A percentile compares a stretch with the other conserved stretches of the same genome.
phyloP scores from a whole-genome alignment of 495 filamentous ascomycete genomes.

The Antarctomyces pellizariae region DNA sequence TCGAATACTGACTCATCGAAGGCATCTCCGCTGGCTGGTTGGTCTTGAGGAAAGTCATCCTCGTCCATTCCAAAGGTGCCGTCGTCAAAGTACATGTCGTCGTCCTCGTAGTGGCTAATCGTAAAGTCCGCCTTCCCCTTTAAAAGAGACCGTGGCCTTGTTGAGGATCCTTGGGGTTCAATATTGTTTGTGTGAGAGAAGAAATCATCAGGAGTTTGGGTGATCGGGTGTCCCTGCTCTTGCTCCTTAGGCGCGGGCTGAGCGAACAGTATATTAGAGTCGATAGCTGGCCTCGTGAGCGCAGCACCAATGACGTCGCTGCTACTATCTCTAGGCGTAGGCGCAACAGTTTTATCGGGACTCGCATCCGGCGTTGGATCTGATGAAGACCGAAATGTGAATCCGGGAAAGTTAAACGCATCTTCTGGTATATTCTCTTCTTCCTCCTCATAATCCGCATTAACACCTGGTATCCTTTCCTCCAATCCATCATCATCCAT shows the following conservation, averaged over 20 bases:
- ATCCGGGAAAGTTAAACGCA: slow-evolving; percentile 25
- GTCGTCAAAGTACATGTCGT: slow-evolving; percentile 69
- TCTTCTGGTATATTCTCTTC: slow-evolving; percentile 10
- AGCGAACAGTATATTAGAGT: too few relatives aligned
- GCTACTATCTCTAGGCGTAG: slow-evolving; percentile 28
- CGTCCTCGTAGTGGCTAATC: slow-evolving; percentile 21
- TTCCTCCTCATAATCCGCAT: slow-evolving; percentile 36
- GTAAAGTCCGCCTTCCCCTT: not conserved
- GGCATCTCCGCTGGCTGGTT: slow-evolving; percentile 22
- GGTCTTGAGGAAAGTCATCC: slow-evolving; percentile 21
- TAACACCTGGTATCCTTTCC: slow-evolving; percentile 54
- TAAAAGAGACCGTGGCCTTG: not conserved
- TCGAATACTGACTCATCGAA: slow-evolving; percentile 73
- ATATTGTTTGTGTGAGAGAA: too few relatives aligned
- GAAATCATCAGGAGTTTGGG: too few relatives aligned
- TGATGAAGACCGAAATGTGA: slow-evolving; percentile 23
- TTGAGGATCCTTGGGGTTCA: too few relatives aligned
- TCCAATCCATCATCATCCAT: slow-evolving; percentile 53
- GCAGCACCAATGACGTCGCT: slow-evolving; percentile 26
- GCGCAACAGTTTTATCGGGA: slow-evolving; percentile 21
- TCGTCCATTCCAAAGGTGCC: slow-evolving; percentile 55
- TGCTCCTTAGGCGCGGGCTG: too few relatives aligned
- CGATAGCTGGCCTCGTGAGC: slow-evolving; percentile 22
- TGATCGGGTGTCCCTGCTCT: too few relatives aligned
- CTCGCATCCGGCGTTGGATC: slow-evolving; percentile 22